Evolutionary conservation across 352 stramenopile genomes (phyloP), one percentile per base, ranked within the genome.

Genomic region (Globisporangium solare): DNA sequence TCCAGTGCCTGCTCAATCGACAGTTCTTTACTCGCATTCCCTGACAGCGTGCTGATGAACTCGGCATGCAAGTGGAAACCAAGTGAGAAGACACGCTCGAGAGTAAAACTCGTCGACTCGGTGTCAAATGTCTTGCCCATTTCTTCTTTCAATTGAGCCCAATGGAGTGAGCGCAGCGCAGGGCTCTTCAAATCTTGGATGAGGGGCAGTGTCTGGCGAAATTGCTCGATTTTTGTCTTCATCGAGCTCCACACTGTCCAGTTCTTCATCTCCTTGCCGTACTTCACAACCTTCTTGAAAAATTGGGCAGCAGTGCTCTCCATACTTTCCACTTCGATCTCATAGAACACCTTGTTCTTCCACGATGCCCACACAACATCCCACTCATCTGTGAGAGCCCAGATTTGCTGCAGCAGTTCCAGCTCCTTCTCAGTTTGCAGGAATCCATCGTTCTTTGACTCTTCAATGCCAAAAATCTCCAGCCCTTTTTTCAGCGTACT

Each of bases 211-310:
- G 89, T 97, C 53, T 96, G 89, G 15, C 97, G 77, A 58, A 91
- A 89, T 63, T 97, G 95, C 47, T 97, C 92, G 47, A 97, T 96
- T 56, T 97, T 98, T 2, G 89, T 86, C 58, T 95, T 92, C 74
- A 97, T 97, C 12, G 94, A 80, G 47, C 77, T 89, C 89, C 91
- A 97, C 21, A 88, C 84, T 1, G 74, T 75, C 92, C 92, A 98
- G 50, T 68, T 85, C 62, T 97, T 97, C 73, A 97, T 97, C 7
- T 97, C 91, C 39, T 96, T 94, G 17, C 91, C 88, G 22, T 94
- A 94, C 56, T 97, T 97, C 40, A 88, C 76, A n/a, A 97, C 80
- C 40, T 95, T 95, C 57, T 97, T 97, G 69, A 87, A 96, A 50
- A 96, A 96, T 50, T 92, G 73, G 3, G 84, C 87, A 3, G 91